Evolutionary conservation across 345 rosid genomes (phyloP).

Genomic region (Lenwebbia sp.): DNA sequence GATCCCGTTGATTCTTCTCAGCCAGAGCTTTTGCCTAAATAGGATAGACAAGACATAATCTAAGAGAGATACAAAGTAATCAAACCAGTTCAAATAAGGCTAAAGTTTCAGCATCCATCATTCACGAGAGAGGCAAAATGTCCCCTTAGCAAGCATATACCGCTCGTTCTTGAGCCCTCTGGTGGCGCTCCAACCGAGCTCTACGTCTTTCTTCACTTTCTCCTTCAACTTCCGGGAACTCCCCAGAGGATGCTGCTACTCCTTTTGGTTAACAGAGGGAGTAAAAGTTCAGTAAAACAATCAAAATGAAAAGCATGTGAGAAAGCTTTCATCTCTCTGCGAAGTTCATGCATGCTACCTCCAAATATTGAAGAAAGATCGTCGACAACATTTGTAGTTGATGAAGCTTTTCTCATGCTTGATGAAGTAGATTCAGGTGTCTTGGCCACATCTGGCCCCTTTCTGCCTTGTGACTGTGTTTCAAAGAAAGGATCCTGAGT

Average conservation of each 20-base stretch:
- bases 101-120: not conserved
- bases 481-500: constrained; percentile 74
- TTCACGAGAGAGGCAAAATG: not conserved
- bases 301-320: not conserved
- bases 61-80: not conserved
- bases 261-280: constrained; percentile 12
- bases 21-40: constrained; percentile 89
- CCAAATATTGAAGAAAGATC: constrained; percentile 88
- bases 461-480: constrained; percentile 38
- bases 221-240: constrained; percentile 80
- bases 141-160: constrained; percentile 27
- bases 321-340: not conserved
- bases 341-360: constrained; percentile 24
- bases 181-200: constrained; percentile 93
- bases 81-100: not conserved
- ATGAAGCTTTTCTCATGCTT: constrained; percentile 71
- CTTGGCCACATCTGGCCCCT: constrained; percentile 56
- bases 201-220: constrained; percentile 91
- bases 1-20: constrained; percentile 92
- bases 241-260: constrained; percentile 54
- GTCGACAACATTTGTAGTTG: constrained; percentile 62
- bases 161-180: constrained; percentile 97
- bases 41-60: not conserved
- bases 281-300: constrained; percentile 5
- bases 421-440: constrained; percentile 46